A percentile compares a stretch with the other conserved stretches of the same genome.
Evolutionary conservation across 768 basidiomycete species (phyloP).

Genomic region (Boletus reticuloceps): DNA sequence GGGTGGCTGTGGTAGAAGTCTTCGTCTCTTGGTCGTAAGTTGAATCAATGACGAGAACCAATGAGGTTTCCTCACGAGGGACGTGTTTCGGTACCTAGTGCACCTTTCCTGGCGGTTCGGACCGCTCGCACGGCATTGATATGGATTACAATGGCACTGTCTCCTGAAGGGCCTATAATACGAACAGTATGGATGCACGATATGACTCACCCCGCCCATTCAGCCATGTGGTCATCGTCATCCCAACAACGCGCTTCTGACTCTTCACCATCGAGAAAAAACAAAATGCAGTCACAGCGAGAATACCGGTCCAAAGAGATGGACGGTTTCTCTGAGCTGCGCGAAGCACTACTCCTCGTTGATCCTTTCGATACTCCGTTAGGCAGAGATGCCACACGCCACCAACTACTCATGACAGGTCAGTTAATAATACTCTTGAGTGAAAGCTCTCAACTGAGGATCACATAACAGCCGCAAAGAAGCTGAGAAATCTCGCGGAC

Average conservation of each 20-base stretch:
- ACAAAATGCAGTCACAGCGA: slow-evolving; percentile 27
- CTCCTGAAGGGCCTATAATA: slow-evolving; percentile 16
- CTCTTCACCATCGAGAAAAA: slow-evolving; percentile 13
- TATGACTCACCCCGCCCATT: slow-evolving; percentile 11
- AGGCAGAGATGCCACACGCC: slow-evolving; percentile 28
- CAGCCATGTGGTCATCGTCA: slow-evolving; percentile 16
- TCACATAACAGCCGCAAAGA: slow-evolving; percentile 43
- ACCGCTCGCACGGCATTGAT: background rate
- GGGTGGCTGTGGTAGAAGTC: background rate
- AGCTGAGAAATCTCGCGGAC: slow-evolving; percentile 37
- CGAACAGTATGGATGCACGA: background rate
- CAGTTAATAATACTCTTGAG: background rate
- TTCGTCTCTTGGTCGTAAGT: background rate
- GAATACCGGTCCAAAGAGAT: slow-evolving; percentile 31
- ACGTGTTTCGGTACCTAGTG: background rate
- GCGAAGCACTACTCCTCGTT: slow-evolving; percentile 22
- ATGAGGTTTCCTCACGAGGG: background rate
- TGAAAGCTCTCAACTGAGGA: background rate
- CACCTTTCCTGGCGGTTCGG: background rate
- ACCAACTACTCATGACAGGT: slow-evolving; percentile 28
- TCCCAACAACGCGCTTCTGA: slow-evolving; percentile 5
- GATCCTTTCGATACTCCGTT: slow-evolving; percentile 23
- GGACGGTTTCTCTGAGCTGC: slow-evolving; percentile 31
- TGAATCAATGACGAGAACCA: background rate
- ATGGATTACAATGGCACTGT: background rate